Evolutionary conservation across 2,329 filamentous ascomycete species (phyloP).

Genomic region (Pseudogymnoascus verrucosus): DNA sequence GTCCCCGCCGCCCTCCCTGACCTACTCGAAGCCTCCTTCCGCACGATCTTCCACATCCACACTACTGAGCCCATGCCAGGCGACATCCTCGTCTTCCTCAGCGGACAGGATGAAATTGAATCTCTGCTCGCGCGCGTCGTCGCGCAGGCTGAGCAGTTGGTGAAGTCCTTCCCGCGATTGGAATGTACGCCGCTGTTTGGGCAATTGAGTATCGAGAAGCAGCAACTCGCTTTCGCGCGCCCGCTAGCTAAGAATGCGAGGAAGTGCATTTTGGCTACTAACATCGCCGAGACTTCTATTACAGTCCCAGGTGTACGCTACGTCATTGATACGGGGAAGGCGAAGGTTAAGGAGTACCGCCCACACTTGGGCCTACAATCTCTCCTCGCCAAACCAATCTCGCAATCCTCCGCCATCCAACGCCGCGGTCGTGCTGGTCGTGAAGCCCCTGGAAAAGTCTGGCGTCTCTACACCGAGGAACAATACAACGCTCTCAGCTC

Average conservation of each 20-base stretch:
- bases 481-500: conserved; percentile 64
- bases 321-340: conserved; percentile 88
- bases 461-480: conserved; percentile 75
- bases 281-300: conserved; percentile 97
- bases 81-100: conserved; percentile 86
- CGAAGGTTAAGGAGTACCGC: conserved; percentile 88
- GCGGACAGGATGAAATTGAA: conserved; percentile 89
- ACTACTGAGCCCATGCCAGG: conserved; percentile 83
- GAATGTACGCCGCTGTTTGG: conserved; percentile 78
- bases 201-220: conserved; percentile 75
- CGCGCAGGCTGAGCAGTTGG: conserved; percentile 65
- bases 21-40: conserved; percentile 72
- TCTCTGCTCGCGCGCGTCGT: conserved; percentile 71
- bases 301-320: conserved; percentile 89
- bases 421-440: conserved; percentile 85
- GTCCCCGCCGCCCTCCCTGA: conserved; percentile 67
- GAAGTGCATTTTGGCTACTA: conserved; percentile 88
- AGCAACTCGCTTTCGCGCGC: conserved; percentile 78
- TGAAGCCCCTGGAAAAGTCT: conserved; percentile 86
- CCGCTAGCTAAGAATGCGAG: conserved; percentile 63
- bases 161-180: conserved; percentile 65
- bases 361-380: conserved; percentile 81
- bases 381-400: conserved; percentile 81
- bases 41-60: conserved; percentile 80
- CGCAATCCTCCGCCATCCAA: conserved; percentile 87